phyloP scores from a whole-genome alignment of 129 eudicot species.

The Solidago caesia region DNA sequence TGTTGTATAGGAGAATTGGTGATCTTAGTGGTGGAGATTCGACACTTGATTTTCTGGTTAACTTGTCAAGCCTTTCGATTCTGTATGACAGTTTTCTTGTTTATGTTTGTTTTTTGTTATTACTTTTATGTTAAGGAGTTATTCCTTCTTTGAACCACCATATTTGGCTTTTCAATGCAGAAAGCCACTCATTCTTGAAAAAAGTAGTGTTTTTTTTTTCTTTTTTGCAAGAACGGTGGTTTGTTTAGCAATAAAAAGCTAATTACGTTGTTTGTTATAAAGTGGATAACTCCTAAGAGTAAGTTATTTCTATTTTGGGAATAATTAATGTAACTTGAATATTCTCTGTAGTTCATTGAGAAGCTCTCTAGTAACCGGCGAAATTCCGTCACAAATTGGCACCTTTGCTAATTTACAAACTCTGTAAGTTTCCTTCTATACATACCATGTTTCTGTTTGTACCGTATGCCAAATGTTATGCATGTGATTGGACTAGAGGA shows the following conservation, averaged over 20 bases:
- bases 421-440: slow-evolving; percentile 44
- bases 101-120: not conserved
- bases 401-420: slow-evolving; percentile 48
- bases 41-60: slow-evolving; percentile 57
- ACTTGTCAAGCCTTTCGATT: slow-evolving; percentile 54
- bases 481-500: not conserved
- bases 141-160: slow-evolving; percentile 1
- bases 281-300: not conserved
- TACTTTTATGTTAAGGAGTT: not conserved
- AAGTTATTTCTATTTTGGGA: slow-evolving; percentile 10
- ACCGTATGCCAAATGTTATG: slow-evolving; percentile 1
- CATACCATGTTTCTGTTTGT: slow-evolving; percentile 9
- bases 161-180: slow-evolving; percentile 7
- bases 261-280: not conserved
- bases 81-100: slow-evolving; percentile 43
- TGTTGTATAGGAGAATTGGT: slow-evolving; percentile 58
- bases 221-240: slow-evolving; percentile 13
- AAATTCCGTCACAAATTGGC: slow-evolving; percentile 51
- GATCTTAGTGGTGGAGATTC: slow-evolving; percentile 55
- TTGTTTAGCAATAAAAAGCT: not conserved
- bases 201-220: not conserved
- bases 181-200: not conserved
- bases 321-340: slow-evolving; percentile 7
- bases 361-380: slow-evolving; percentile 49
- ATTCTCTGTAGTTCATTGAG: slow-evolving; percentile 46